phyloP scores from a whole-genome alignment of 495 filamentous ascomycete species.

The Neurospora sp. region DNA sequence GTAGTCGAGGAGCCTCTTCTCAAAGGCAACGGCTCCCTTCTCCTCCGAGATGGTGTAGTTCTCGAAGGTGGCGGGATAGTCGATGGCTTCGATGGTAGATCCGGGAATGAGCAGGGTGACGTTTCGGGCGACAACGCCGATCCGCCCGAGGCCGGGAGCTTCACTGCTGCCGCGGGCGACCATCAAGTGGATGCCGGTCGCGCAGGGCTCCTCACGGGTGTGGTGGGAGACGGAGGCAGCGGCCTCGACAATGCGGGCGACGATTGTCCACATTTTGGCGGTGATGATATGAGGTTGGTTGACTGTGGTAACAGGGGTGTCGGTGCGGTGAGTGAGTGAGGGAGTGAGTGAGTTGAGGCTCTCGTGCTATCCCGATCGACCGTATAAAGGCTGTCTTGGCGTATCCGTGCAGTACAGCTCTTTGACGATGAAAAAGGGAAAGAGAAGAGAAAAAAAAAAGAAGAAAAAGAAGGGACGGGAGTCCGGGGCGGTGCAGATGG shows the following conservation, averaged over 20 bases:
- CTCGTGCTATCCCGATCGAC: background rate
- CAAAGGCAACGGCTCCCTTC: slow-evolving; percentile 11
- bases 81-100: slow-evolving; percentile 2
- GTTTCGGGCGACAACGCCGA: slow-evolving; percentile 6
- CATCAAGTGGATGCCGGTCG: slow-evolving; percentile 6
- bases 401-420: background rate
- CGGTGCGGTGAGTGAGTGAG: background rate
- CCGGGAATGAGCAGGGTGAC: slow-evolving; percentile 5
- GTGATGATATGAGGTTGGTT: background rate
- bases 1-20: slow-evolving; percentile 2
- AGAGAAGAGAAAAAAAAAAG: background rate
- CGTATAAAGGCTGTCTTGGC: background rate
- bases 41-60: slow-evolving; percentile 8
- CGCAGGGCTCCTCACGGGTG: slow-evolving; percentile 2
- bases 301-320: background rate
- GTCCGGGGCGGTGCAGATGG: background rate
- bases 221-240: background rate
- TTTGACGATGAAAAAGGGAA: background rate
- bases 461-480: background rate
- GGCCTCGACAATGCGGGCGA: background rate
- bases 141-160: slow-evolving; percentile 1
- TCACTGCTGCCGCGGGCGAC: slow-evolving; percentile 11
- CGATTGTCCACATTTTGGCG: background rate
- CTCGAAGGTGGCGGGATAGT: slow-evolving; percentile 10
- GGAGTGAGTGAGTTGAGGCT: background rate